Base-by-base conservation (phyloP, 179 eudicot species). In the Silene noctiflora region DNA sequence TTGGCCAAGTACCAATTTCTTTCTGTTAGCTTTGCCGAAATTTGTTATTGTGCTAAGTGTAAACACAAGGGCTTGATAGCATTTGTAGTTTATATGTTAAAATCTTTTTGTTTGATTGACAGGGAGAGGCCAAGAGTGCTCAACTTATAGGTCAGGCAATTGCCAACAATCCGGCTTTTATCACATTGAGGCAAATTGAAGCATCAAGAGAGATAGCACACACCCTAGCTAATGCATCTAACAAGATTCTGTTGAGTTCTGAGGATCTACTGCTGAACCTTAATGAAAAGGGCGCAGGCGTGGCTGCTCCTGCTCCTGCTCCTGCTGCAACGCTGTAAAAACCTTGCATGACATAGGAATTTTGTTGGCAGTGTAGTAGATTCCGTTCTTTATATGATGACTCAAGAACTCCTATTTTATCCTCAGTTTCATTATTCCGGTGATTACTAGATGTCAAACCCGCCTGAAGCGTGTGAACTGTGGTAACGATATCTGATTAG, bases 41-140 rank as follows among this genome's bases (percentile, higher is more conserved):
- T 59, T 10, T 59, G 9, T 9, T 59, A 7, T 6, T 59, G 24
- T 39, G 46, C 46, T 1, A 59, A 20, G 9, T 19, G 3, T 59
- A 10, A 59, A n/a, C 1, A 1, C 21, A 7, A 9, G 63, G 63
- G 11, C 25, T 59, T 20, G 1, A 59, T 19, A 8, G 9, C 22
- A 12, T 22, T 11, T 6, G 66, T 62, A 11, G 8, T 62, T 24
- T 20, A 62, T 24, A 62, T 12, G 13, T 24, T 33, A 3, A 67
- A 69, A 12, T 42, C 16, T 6, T 42, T 12, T 44, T 55, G 16
- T 35, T 31, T 56, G 31, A 8, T 21, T 46, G n/a, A 44, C 84
- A 89, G 90, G 92, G 93, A 29, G 93, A 89, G 67, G 93, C 93
- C 21, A 89, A 84, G 85, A 89, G 93, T 84, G 93, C 93, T 20